A percentile compares a stretch with the other conserved stretches of the same genome.
These are phyloP conservation scores for Cercospora sp. DNA, from an alignment of 2,329 filamentous ascomycete species.

Conservation along the genomic window DNA sequence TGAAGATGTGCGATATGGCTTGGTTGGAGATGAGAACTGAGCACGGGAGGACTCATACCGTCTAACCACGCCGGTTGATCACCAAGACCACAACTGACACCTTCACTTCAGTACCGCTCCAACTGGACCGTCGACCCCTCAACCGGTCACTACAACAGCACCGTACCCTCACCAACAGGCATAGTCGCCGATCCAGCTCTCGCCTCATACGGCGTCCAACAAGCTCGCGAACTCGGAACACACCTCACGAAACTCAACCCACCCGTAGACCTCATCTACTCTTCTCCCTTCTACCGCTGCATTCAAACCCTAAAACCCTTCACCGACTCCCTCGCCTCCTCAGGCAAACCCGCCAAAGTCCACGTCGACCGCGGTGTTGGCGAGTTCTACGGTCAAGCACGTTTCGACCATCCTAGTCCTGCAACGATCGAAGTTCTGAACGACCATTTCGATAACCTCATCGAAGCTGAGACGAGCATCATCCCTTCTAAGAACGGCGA, in stretches of 20 bases:
- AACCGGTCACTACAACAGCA: constrained; percentile 74
- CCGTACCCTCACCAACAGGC: constrained; percentile 77
- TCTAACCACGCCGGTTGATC: no score
- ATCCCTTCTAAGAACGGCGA: constrained; percentile 71
- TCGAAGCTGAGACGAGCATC: constrained; percentile 53
- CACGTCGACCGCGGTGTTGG: constrained; percentile 51
- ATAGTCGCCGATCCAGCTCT: constrained; percentile 85
- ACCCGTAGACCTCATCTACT: constrained; percentile 75
- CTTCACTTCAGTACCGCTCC: constrained; percentile 71
- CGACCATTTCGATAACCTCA: constrained; percentile 63
- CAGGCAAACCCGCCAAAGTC: constrained; percentile 26
- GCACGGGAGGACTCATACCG: background rate
- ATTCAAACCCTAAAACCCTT: constrained; percentile 79
- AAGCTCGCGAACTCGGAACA: constrained; percentile 72
- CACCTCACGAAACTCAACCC: constrained; percentile 64
- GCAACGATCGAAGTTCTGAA: constrained; percentile 64
- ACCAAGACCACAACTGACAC: background rate
- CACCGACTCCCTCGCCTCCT: constrained; percentile 50
- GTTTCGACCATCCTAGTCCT: constrained; percentile 81
- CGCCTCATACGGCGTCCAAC: constrained; percentile 80
- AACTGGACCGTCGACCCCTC: constrained; percentile 82
- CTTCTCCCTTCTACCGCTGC: constrained; percentile 83
- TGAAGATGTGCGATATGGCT: background rate
- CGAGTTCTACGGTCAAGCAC: constrained; percentile 89
- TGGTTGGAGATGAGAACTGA: background rate